A percentile compares a stretch with the other conserved stretches of the same genome.
Evolutionary conservation across 257 asterid genomes (phyloP).

Genomic region (Salvia miltiorrhiza): DNA sequence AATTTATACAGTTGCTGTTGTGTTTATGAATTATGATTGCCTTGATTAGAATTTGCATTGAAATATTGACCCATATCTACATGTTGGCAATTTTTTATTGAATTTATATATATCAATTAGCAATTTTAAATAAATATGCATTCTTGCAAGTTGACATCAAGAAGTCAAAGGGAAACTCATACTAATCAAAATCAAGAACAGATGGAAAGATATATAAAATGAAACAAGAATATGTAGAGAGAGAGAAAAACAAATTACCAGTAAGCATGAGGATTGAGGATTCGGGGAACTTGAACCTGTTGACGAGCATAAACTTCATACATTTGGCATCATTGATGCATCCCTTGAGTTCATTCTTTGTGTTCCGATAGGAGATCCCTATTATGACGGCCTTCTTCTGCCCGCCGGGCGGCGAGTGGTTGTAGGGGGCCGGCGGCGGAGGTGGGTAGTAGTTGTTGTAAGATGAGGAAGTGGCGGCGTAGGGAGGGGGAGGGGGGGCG

Average conservation of each 20-base stretch:
- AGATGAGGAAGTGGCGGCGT: conserved; percentile 22
- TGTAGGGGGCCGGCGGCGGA: conserved; percentile 34
- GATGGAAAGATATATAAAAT: background rate
- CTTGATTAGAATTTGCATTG: too few species aligned
- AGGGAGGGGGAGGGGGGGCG: conserved; percentile 30
- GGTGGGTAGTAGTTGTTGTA: conserved; percentile 29
- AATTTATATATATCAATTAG: too few species aligned
- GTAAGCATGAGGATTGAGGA: conserved; percentile 86
- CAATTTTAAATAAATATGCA: too few species aligned
- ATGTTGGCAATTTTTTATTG: too few species aligned
- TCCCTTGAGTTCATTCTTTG: conserved; percentile 69
- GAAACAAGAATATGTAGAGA: background rate
- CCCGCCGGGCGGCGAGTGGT: conserved; percentile 45
- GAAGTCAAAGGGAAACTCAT: conserved; percentile 23
- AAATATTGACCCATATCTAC: too few species aligned
- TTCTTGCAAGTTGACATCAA: conserved; percentile 26
- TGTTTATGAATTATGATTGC: too few species aligned
- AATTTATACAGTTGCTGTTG: background rate
- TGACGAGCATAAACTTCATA: conserved; percentile 63
- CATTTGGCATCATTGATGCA: conserved; percentile 90
- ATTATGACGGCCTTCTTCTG: conserved; percentile 80
- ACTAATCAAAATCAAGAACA: conserved; percentile 10
- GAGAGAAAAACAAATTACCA: conserved; percentile 36
- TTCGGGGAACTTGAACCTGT: conserved; percentile 66
- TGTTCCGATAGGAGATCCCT: conserved; percentile 63